Evolutionary conservation across 768 basidiomycete species (phyloP), one percentile per base, ranked within the genome.

Genomic region (Tylopilus felleus): DNA sequence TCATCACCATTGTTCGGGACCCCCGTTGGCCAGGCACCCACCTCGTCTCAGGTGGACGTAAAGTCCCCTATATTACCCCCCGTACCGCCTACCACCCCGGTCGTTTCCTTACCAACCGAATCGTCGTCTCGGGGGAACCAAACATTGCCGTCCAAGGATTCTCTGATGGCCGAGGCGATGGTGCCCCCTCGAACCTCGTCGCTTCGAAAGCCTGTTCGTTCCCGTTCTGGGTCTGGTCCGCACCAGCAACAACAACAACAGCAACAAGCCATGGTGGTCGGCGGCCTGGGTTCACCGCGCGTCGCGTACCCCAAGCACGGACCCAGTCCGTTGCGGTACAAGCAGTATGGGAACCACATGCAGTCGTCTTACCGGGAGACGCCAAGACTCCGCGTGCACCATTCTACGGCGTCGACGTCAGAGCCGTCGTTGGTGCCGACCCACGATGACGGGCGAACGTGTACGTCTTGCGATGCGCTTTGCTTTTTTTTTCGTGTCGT

Each of bases 361-460:
- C 73, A 74, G 41, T 71, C 75, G 17, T 64, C 69, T 12, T 74
- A 73, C 51, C 71, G 74, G 16, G 77, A 77, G 25, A 62, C 61
- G 16, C 62, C 74, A 27, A 77, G 77, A 47, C 74, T 88, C 43
- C 80, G 82, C 8, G 80, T 81, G n/a, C 78, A 86, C 53, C 84
- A 84, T 36, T 83, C 86, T 35, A 81, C 80, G 6, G 88, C 89
- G 44, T 90, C 86, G 45, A 86, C 79, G 55, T 92, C 90, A 46
- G 90, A 92, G 69, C 90, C 90, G n/a, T 90, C 89, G 5, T 75
- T 92, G 42, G 67, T 91, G 47, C 77, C 84, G 22, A 47, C 64
- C 28, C 73, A 73, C 35, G 81, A 83, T 52, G 84, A 82, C 35
- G 63, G 66, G 13, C 78, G 75, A 59, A 60, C 71, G 39, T 69